These are phyloP conservation scores for Fusarium domesticum DNA, from an alignment of 2,329 filamentous ascomycete species.

Conservation along the genomic window DNA sequence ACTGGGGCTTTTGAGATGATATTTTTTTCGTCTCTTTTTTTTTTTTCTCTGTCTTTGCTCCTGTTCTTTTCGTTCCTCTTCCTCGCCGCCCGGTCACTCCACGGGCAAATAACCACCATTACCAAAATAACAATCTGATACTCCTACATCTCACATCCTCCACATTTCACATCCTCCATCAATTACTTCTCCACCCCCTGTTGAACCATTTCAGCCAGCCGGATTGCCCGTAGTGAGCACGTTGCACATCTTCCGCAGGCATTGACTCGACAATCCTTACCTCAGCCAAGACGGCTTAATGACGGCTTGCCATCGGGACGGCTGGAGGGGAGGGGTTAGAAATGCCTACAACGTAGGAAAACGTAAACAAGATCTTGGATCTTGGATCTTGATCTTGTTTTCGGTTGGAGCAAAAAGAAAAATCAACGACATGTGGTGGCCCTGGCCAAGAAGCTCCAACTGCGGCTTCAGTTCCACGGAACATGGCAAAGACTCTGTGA, in stretches of 20 bases:
- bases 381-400: not conserved
- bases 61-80: not conserved
- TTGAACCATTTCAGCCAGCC: constrained; percentile 4
- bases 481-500: too few species aligned
- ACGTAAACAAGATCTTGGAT: not conserved
- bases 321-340: too few species aligned
- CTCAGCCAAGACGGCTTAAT: too few species aligned
- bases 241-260: constrained; percentile 5
- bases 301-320: not conserved
- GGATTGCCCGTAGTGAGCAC: constrained; percentile 8
- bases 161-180: not conserved
- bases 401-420: not conserved
- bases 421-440: too few species aligned
- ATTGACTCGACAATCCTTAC: too few species aligned
- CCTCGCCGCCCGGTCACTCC: not conserved
- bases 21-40: too few species aligned
- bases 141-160: not conserved
- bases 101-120: not conserved
- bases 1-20: constrained; percentile 10
- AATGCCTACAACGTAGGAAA: not conserved
- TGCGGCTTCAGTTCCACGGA: too few species aligned
- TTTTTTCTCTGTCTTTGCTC: not conserved
- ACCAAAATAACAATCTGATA: not conserved
- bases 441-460: too few species aligned
- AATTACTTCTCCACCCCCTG: too few species aligned